These are phyloP conservation scores for Fusarium sp. DNA, from an alignment of 2,329 filamentous ascomycete species.

Conservation along the genomic window DNA sequence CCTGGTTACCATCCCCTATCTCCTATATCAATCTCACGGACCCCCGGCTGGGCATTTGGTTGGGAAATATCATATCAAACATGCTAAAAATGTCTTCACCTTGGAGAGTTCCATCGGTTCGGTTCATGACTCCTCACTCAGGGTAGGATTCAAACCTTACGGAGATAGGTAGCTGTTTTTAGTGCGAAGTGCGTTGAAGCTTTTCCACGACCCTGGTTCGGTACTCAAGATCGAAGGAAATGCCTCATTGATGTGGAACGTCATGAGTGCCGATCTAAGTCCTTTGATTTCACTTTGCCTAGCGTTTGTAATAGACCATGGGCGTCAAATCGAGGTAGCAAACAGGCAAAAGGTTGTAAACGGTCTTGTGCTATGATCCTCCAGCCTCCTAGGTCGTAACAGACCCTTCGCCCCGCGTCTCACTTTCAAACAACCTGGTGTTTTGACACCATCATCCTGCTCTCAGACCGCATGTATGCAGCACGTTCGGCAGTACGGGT, in stretches of 20 bases:
- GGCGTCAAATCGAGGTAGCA: not conserved
- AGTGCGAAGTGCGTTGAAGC: constrained; percentile 12
- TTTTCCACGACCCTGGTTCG: constrained; percentile 15
- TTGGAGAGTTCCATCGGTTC: not conserved
- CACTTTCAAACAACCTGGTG: constrained; percentile 22
- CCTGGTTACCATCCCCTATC: constrained; percentile 5
- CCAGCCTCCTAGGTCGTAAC: constrained; percentile 13
- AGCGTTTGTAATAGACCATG: not conserved
- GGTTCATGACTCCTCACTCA: not conserved
- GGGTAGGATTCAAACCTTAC: constrained; percentile 16
- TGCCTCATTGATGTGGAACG: constrained; percentile 27
- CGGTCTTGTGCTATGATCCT: not conserved
- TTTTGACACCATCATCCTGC: constrained; percentile 15
- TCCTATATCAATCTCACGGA: not conserved
- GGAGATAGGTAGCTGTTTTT: constrained; percentile 9
- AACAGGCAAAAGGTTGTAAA: not conserved
- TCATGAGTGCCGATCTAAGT: constrained; percentile 24
- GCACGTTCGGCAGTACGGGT: not conserved
- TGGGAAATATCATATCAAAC: not conserved
- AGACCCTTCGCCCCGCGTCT: constrained; percentile 20
- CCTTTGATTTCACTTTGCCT: constrained; percentile 28
- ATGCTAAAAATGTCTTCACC: not conserved
- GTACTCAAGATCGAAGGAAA: constrained; percentile 24
- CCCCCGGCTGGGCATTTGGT: constrained; percentile 12
- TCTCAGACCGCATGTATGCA: constrained; percentile 10